These are phyloP conservation scores for Rhodofomes roseus DNA, from an alignment of 1,284 basidiomycete genomes.

Conservation along the genomic window DNA sequence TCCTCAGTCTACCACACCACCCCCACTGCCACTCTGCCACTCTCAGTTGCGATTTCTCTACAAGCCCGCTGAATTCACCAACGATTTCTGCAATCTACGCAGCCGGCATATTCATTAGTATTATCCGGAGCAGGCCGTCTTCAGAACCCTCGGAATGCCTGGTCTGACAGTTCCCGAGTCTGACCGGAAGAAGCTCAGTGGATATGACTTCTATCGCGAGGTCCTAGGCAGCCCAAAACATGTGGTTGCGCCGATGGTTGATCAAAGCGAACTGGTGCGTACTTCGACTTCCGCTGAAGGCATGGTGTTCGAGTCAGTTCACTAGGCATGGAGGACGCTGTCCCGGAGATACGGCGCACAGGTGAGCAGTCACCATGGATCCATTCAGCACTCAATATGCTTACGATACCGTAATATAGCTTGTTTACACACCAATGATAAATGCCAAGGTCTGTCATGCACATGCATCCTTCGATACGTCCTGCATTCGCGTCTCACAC, in stretches of 20 bases:
- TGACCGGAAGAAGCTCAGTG: constrained; percentile 52
- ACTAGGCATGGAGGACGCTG: constrained; percentile 87
- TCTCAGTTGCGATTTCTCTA: no score
- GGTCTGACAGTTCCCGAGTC: constrained; percentile 14
- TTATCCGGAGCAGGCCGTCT: no score
- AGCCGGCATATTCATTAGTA: no score
- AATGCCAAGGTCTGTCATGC: constrained; percentile 70
- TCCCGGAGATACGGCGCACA: constrained; percentile 83
- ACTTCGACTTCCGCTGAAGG: neutral
- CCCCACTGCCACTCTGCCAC: no score
- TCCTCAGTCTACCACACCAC: no score
- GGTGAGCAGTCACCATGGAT: constrained; percentile 34
- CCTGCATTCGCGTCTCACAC: neutral
- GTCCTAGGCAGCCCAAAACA: constrained; percentile 81
- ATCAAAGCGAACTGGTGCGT: constrained; percentile 91
- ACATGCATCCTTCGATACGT: neutral
- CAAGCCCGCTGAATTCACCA: no score
- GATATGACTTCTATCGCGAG: constrained; percentile 80
- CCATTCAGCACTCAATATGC: constrained; percentile 8
- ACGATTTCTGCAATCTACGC: no score
- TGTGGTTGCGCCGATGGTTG: constrained; percentile 97
- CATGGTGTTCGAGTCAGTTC: neutral
- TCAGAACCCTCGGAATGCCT: constrained; percentile 15
- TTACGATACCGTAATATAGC: constrained; percentile 32
- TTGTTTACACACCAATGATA: constrained; percentile 97